Percentiles rank a stretch among this genome's conserved stretches.
phyloP scores from a whole-genome alignment of 2,329 filamentous ascomycete species.

The Hypoxylon sp. region DNA sequence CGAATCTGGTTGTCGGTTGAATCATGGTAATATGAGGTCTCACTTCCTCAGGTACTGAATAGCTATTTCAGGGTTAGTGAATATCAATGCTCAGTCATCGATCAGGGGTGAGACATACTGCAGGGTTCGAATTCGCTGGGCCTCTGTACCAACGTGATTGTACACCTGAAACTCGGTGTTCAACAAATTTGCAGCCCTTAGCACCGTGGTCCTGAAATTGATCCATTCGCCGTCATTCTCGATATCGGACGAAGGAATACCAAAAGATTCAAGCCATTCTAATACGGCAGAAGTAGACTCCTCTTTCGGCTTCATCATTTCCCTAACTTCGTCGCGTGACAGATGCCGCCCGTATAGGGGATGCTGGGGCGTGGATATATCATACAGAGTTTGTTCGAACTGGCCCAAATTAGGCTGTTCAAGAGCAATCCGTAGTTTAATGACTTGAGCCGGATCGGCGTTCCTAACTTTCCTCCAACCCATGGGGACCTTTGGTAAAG shows the following conservation, averaged over 20 bases:
- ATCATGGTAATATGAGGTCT: slow-evolving; percentile 72
- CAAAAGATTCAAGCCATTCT: slow-evolving; percentile 69
- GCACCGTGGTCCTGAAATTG: slow-evolving; percentile 68
- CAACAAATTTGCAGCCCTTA: slow-evolving; percentile 69
- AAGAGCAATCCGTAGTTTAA: slow-evolving; percentile 66
- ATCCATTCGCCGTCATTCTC: slow-evolving; percentile 68
- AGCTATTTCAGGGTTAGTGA: slow-evolving; percentile 56
- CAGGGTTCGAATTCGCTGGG: slow-evolving; percentile 65
- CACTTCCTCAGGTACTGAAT: slow-evolving; percentile 73
- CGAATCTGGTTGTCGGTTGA: slow-evolving; percentile 76
- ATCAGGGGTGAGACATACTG: slow-evolving; percentile 41
- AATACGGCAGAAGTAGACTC: slow-evolving; percentile 65
- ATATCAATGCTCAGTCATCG: slow-evolving; percentile 11
- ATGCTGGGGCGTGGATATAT: slow-evolving; percentile 73
- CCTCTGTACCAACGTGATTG: slow-evolving; percentile 60
- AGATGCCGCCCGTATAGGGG: slow-evolving; percentile 73
- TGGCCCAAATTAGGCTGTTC: slow-evolving; percentile 63
- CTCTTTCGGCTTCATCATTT: slow-evolving; percentile 52
- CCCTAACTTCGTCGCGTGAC: slow-evolving; percentile 69
- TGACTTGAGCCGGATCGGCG: slow-evolving; percentile 57
- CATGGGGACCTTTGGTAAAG: slow-evolving; percentile 55
- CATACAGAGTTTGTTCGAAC: slow-evolving; percentile 72
- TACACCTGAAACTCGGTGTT: slow-evolving; percentile 72
- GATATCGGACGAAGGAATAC: slow-evolving; percentile 65
- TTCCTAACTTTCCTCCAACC: slow-evolving; percentile 58